These are phyloP conservation scores for Ceratopteris richardii DNA, from an alignment of 75 land plant species.

Conservation along the genomic window DNA sequence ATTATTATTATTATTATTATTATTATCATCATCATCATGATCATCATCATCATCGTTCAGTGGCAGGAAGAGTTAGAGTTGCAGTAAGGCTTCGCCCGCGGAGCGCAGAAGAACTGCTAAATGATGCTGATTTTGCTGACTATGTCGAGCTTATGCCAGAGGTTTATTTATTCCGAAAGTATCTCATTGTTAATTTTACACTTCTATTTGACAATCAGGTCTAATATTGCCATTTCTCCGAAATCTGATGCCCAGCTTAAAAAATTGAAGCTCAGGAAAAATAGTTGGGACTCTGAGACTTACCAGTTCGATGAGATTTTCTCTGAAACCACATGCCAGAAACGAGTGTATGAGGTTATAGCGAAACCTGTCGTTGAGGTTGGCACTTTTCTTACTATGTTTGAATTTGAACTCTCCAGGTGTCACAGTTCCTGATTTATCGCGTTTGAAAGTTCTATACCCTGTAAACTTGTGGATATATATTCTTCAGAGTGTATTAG, in stretches of 20 bases:
- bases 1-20: no score
- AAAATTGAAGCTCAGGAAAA: conserved; percentile 69
- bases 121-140: conserved; percentile 18
- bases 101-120: conserved; percentile 14
- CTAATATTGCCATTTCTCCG: neutral
- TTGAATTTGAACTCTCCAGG: no score
- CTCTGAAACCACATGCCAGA: conserved; percentile 72
- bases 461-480: no score
- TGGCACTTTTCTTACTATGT: neutral
- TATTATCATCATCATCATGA: no score
- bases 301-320: conserved; percentile 86
- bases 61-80: conserved; percentile 11
- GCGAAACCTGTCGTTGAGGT: conserved; percentile 97
- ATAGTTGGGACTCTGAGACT: conserved; percentile 87
- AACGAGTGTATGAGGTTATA: conserved; percentile 91
- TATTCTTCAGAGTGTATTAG: conserved; percentile 97
- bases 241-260: conserved; percentile 44
- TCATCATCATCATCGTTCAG: no score
- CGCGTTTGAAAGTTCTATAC: no score
- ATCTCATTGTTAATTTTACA: neutral
- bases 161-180: neutral
- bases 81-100: conserved; percentile 12
- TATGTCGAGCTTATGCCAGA: conserved; percentile 9
- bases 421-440: no score
- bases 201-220: neutral